Conservation (phyloP, 2,329 filamentous ascomycete species). For the Fusarium sp. region DNA sequence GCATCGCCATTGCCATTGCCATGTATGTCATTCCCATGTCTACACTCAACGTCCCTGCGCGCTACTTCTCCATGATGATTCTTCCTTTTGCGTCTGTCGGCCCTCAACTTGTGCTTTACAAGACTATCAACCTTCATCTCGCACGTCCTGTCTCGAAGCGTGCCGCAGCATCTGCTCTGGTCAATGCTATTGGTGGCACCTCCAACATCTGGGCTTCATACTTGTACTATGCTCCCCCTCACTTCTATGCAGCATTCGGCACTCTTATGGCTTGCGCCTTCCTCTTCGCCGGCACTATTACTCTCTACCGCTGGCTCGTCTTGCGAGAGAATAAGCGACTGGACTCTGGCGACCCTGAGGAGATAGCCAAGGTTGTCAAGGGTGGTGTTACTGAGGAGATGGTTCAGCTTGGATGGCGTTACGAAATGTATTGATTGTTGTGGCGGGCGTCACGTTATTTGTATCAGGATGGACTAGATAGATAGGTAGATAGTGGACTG, state of each 20-base stretch:
- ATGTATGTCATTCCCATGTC: conserved; percentile 55
- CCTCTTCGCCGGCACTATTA: conserved; percentile 51
- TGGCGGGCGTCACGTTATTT: accelerated
- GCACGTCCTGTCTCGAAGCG: conserved; percentile 56
- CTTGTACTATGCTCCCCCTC: conserved; percentile 52
- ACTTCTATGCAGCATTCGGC: conserved; percentile 56
- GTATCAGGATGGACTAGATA: accelerated
- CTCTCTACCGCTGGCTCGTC: conserved; percentile 53
- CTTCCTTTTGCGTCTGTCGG: conserved; percentile 51
- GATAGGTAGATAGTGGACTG: accelerated
- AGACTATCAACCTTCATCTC: conserved; percentile 56
- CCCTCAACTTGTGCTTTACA: conserved; percentile 55
- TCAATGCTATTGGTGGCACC: conserved; percentile 53
- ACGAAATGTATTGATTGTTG: conserved; percentile 55
- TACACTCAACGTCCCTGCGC: conserved; percentile 52
- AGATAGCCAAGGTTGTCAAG: conserved; percentile 54
- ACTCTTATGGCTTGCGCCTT: conserved; percentile 51
- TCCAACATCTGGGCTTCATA: conserved; percentile 53
- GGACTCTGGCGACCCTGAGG: conserved; percentile 51
- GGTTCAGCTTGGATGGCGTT: conserved; percentile 56
- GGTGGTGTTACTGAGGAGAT: conserved; percentile 58
- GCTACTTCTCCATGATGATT: conserved; percentile 58
- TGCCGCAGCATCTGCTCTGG: conserved; percentile 55
- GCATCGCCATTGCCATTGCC: conserved; percentile 49
- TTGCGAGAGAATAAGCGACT: conserved; percentile 54